Evolutionary conservation across 139 green algal species (phyloP).

Genomic region (Cymbomonas tetramitiformis): DNA sequence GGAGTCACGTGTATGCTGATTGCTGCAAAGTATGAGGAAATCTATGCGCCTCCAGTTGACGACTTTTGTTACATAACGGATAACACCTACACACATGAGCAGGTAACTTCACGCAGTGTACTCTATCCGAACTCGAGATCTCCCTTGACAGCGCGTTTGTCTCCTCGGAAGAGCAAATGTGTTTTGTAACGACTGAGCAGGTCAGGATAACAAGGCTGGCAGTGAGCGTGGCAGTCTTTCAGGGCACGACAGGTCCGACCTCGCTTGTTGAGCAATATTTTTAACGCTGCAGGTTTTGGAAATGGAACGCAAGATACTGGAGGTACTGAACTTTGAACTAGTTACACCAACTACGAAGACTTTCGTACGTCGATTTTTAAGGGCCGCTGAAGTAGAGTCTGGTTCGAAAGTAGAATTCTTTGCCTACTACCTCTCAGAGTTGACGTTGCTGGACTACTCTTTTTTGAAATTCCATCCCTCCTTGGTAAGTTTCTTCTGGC

Average conservation of each 20-base stretch:
- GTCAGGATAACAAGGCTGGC: no score
- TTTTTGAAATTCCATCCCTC: slow-evolving; percentile 49
- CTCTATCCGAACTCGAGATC: no score
- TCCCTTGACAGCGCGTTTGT: no score
- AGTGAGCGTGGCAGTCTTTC: no score
- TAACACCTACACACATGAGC: slow-evolving; percentile 79
- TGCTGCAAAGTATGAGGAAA: slow-evolving; percentile 94
- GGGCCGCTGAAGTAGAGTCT: slow-evolving; percentile 14
- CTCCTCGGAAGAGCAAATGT: no score
- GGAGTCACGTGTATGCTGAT: slow-evolving; percentile 84
- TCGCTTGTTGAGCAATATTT: no score
- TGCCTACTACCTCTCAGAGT: slow-evolving; percentile 71
- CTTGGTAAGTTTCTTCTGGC: no score
- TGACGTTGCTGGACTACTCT: slow-evolving; percentile 69
- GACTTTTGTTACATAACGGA: slow-evolving; percentile 96
- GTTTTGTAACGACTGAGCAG: no score
- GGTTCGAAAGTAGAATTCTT: slow-evolving; percentile 46
- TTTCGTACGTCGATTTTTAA: slow-evolving; percentile 62
- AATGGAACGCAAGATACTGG: slow-evolving; percentile 73
- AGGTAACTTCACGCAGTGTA: slow-evolving; percentile 61
- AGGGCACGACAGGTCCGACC: no score
- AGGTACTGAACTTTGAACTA: slow-evolving; percentile 71
- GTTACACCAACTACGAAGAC: slow-evolving; percentile 73
- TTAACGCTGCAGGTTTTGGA: no score
- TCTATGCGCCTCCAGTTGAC: slow-evolving; percentile 77